Evolutionary conservation across 1,139 yeast genomes (phyloP).

Genomic region (Lodderomyces orthopsilosis): DNA sequence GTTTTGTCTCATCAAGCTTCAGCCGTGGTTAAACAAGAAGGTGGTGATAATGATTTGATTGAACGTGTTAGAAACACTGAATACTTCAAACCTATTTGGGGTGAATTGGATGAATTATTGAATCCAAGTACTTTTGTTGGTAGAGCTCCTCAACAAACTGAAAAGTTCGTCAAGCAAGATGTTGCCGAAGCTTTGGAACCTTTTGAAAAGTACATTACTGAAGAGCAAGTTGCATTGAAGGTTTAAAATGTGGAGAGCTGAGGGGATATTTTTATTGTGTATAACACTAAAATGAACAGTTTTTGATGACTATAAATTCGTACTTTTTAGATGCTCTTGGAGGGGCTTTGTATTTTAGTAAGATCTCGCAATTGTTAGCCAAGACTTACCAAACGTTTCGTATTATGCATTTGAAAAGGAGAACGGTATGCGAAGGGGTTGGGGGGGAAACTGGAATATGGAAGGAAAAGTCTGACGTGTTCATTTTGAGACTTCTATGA

Average conservation of each 20-base stretch:
- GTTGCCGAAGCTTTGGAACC: conserved; percentile 82
- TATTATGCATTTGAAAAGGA: too few species aligned
- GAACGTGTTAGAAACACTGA: conserved; percentile 78
- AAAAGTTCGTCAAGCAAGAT: conserved; percentile 81
- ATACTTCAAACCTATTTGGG: conserved; percentile 89
- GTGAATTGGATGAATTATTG: conserved; percentile 71
- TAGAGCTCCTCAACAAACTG: conserved; percentile 98
- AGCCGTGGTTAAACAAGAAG: conserved; percentile 95
- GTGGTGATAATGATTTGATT: conserved; percentile 96
- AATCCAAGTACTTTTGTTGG: conserved; percentile 96
- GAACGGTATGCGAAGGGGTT: too few species aligned
- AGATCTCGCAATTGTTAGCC: too few species aligned
- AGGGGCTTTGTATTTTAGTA: too few species aligned
- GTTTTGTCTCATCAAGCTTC: conserved; percentile 97
- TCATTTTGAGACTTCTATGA: too few species aligned
- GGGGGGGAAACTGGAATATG: too few species aligned
- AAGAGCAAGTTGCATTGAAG: conserved; percentile 56
- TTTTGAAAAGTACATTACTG: conserved; percentile 55
- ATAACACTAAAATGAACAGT: too few species aligned
- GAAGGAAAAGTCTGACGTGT: too few species aligned
- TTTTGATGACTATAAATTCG: too few species aligned
- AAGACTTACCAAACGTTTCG: too few species aligned
- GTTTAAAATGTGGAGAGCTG: conserved; percentile 20
- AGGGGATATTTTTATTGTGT: too few species aligned
- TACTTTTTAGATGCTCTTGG: too few species aligned